A percentile compares a stretch with the other conserved stretches of the same genome.
Conservation (phyloP, 768 basidiomycete genomes). For the Amanita fuliginea region DNA sequence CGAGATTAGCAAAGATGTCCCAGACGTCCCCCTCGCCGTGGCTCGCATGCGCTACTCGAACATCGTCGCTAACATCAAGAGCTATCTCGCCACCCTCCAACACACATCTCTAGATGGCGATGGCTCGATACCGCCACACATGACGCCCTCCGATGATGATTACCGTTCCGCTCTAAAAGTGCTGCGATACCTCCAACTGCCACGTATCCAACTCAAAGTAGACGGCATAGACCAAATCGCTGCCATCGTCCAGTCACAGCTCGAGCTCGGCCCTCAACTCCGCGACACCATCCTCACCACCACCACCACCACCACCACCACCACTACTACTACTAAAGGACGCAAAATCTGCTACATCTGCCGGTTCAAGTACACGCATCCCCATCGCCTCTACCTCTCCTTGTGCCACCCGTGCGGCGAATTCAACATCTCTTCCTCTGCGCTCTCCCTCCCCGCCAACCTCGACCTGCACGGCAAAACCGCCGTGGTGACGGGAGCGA, state of each 20-base stretch:
- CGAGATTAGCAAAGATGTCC: slow-evolving; percentile 10
- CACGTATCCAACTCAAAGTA: slow-evolving; percentile 9
- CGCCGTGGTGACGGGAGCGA: slow-evolving; percentile 22
- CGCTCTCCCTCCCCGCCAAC: slow-evolving; percentile 16
- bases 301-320: not conserved
- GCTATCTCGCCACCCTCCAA: slow-evolving; percentile 13
- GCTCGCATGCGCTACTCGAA: slow-evolving; percentile 15
- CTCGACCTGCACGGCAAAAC: slow-evolving; percentile 16
- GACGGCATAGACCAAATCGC: slow-evolving; percentile 11
- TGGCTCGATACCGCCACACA: slow-evolving; percentile 11
- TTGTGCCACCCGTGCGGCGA: slow-evolving; percentile 18
- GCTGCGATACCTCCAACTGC: slow-evolving; percentile 16
- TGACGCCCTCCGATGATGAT: slow-evolving; percentile 17
- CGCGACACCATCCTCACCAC: not conserved
- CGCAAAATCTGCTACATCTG: slow-evolving; percentile 16
- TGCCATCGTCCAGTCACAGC: slow-evolving; percentile 11
- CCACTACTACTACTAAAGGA: not conserved
- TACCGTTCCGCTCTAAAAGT: slow-evolving; percentile 17
- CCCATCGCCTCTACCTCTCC: slow-evolving; percentile 15
- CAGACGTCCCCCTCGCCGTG: slow-evolving; percentile 12
- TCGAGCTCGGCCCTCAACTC: slow-evolving; percentile 11
- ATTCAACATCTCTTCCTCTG: slow-evolving; percentile 19
- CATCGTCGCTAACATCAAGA: slow-evolving; percentile 13
- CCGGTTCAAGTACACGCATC: slow-evolving; percentile 10
- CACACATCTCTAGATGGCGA: slow-evolving; percentile 1